These are phyloP conservation scores for Plasmopara muralis DNA, from an alignment of 352 stramenopile genomes.

Conservation along the genomic window DNA sequence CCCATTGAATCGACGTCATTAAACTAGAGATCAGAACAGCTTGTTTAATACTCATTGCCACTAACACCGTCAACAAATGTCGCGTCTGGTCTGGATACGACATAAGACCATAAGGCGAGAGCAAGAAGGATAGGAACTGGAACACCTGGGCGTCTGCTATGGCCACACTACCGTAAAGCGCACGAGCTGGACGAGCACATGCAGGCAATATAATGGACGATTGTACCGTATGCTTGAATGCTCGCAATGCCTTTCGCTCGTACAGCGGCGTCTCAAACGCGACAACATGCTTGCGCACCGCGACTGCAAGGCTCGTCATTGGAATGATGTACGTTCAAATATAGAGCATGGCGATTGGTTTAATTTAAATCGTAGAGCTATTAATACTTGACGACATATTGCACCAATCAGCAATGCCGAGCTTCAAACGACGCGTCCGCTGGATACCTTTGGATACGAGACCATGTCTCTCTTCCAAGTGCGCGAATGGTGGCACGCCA, in stretches of 20 bases:
- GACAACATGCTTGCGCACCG: conserved; percentile 27
- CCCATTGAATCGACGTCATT: conserved; percentile 12
- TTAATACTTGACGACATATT: neutral
- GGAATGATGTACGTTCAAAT: too few species aligned
- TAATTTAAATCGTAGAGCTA: neutral
- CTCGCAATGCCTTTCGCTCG: conserved; percentile 20
- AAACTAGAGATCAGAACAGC: neutral
- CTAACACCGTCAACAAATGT: conserved; percentile 14
- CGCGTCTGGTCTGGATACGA: conserved; percentile 23
- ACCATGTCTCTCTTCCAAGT: conserved; percentile 45
- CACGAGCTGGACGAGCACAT: neutral
- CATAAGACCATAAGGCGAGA: conserved; percentile 13
- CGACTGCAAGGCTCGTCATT: conserved; percentile 16
- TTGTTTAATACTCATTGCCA: conserved; percentile 1
- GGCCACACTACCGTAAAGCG: conserved; percentile 20
- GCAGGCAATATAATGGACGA: neutral
- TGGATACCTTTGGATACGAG: conserved; percentile 1
- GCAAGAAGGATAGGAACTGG: conserved; percentile 27
- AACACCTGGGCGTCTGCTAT: conserved; percentile 33
- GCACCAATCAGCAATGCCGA: conserved; percentile 1
- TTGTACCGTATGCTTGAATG: conserved; percentile 11
- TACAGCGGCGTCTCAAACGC: conserved; percentile 40
- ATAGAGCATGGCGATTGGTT: too few species aligned
- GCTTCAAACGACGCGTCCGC: conserved; percentile 25
- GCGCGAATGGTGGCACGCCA: conserved; percentile 17